A percentile compares a stretch with the other conserved stretches of the same genome.
Conservation (phyloP, 345 rosid species). For the Luvunga scandens region DNA sequence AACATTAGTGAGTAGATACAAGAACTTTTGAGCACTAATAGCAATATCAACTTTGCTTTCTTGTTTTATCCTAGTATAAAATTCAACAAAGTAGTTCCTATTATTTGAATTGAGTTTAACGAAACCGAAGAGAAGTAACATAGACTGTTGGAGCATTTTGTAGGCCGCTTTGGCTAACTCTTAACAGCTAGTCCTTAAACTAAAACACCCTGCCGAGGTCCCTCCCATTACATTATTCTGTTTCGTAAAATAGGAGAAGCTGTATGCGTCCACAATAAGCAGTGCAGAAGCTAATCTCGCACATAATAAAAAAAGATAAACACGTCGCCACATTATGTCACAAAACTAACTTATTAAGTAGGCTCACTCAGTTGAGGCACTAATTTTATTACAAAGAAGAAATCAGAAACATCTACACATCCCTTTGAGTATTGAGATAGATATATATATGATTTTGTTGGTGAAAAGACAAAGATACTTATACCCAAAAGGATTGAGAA, state of each 20-base stretch:
- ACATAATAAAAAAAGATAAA: not conserved
- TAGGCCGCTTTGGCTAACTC: not conserved
- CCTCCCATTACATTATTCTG: not conserved
- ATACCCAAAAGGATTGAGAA: not conserved
- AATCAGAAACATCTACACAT: not conserved
- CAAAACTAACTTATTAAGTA: not conserved
- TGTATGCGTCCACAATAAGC: not conserved
- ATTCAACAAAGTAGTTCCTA: not conserved
- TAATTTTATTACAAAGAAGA: not conserved
- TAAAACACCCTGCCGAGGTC: not conserved
- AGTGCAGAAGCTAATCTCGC: not conserved
- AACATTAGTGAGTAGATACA: no score
- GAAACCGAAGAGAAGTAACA: not conserved
- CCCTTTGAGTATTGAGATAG: not conserved
- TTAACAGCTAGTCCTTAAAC: not conserved
- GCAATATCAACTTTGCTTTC: no score
- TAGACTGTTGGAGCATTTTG: not conserved
- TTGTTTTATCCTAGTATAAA: no score
- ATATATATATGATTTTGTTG: not conserved
- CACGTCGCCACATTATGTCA: not conserved
- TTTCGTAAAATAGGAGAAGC: not conserved
- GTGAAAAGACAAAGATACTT: conserved; percentile 10
- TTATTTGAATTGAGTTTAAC: not conserved
- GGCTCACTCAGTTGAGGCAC: not conserved
- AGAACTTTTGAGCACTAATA: no score